Evolutionary conservation across 208 protist genomes (phyloP), one percentile per base, ranked within the genome.

Genomic region (Balamuthia mandrillaris): DNA sequence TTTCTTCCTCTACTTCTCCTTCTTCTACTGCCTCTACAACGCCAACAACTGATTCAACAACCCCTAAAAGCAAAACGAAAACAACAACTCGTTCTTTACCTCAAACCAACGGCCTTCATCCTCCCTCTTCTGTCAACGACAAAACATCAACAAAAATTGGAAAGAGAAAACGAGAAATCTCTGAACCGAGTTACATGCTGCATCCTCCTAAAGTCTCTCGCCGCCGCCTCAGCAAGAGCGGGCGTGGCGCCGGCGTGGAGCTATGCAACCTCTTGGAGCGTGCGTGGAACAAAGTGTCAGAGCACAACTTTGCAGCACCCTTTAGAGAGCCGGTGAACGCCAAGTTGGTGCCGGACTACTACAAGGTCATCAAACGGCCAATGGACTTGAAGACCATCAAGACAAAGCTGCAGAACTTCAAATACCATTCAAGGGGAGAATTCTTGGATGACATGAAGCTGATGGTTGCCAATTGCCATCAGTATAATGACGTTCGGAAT

Each of bases 301-400:
- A 54, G 21, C 70, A 79, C 37, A 49, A 84, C 37, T 77, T 68
- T 16, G 58, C 84, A 42, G 47, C 33, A 39, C 52, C 66, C 66
- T 90, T 90, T 41, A 72, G 51, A 74, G 0, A 16, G 4, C 86
- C 86, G 33, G 88, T 90, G n/a, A 77, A 65, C 27, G 14, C 63
- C 33, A 86, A 86, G 33, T 27, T 85, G 29, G 88, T 78, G 33
- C 88, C 88, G 49, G 84, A 88, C 74, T 90, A 90, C 54, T 39
- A 83, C 41, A 74, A 52, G 10, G 12, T 86, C 21, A 90, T 90
- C 12, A 90, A 90, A 45, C 85, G 86, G 58, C 88, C 88, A 68
- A 90, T 90, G n/a, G 88, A 90, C 82, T 39, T 90, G 18, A 81
- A 74, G 33, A 87, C 84, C 35, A 90, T 90, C 5, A 45, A 82